Base-by-base conservation (phyloP, 2,329 filamentous ascomycete species). In the Podosphaera fusca region DNA sequence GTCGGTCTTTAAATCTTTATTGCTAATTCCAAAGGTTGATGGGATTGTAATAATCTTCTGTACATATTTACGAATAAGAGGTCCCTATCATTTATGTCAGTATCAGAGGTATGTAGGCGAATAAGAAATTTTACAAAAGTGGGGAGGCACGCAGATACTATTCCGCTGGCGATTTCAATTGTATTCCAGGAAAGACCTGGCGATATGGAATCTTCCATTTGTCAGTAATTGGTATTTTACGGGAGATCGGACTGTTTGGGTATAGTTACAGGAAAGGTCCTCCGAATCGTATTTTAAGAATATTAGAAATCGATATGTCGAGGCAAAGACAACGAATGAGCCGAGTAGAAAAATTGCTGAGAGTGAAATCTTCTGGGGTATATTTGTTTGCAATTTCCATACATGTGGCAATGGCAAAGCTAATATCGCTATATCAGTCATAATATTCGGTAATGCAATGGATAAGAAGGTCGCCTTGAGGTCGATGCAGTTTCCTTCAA, bases 401-500 rank as follows among this genome's bases (percentile, higher is more conserved):
- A 69, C 64, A 51, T 65, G 61, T 4, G 60, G 59, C 2, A 68
- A 55, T 30, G 65, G 66, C 56, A 67, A 54, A n/a, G 58, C 59
- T 29, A 71, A 57, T 50, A 71, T 70, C 46, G 64, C 63, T 3
- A 70, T 53, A 55, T 71, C 70, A 3, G 65, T 69, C n/a, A 67
- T 33, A 54, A 71, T 69, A 57, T 69, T 70, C 8, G 70, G 69
- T 0, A 73, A 64, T 2, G 67, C 67, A 59, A 72, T 73, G 6
- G 68, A 71, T 33, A 74, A 67, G 49, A 73, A 72, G 34, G 38
- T 55, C 14, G 40, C 38, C 30, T 40, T 55, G 21, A 55, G 10
- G 30, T 55, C 33, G 12, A 55, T 42, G 38, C 53, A 55, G 3
- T 33, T 4, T 29, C 53, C 53, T 21, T 35, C 36, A 8, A 55